These are phyloP conservation scores for Stemphylium lycopersici DNA, from an alignment of 2,329 filamentous ascomycete genomes.

Conservation along the genomic window DNA sequence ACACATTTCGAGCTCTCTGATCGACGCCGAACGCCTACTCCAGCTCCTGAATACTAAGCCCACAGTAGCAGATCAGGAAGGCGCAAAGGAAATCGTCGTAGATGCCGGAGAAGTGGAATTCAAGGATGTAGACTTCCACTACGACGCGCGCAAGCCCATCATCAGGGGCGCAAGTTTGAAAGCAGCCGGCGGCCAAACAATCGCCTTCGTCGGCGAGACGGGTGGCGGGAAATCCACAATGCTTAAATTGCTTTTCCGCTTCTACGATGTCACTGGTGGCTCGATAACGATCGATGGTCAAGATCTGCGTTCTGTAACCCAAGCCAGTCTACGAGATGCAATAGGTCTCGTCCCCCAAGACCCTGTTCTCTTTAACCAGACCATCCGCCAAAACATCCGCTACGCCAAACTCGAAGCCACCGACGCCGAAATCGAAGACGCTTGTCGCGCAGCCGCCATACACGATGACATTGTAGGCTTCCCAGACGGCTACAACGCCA, in stretches of 20 bases:
- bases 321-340: conserved; percentile 62
- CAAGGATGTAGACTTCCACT: conserved; percentile 61
- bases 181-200: conserved; percentile 59
- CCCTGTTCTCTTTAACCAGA: conserved; percentile 67
- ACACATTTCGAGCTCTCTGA: conserved; percentile 59
- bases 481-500: conserved; percentile 51
- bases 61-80: conserved; percentile 55
- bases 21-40: conserved; percentile 69
- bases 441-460: conserved; percentile 66
- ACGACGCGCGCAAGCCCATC: conserved; percentile 60
- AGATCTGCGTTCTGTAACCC: conserved; percentile 64
- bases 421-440: conserved; percentile 64
- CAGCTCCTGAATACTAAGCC: conserved; percentile 64
- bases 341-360: conserved; percentile 71
- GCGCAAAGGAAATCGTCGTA: conserved; percentile 51
- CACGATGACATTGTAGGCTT: conserved; percentile 69
- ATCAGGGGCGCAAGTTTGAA: conserved; percentile 58
- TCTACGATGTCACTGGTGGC: conserved; percentile 64
- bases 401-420: conserved; percentile 68
- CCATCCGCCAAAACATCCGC: conserved; percentile 68
- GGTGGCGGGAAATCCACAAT: conserved; percentile 69
- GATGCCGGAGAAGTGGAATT: conserved; percentile 60
- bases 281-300: conserved; percentile 64
- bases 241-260: conserved; percentile 65
- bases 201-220: conserved; percentile 67